A percentile compares a stretch with the other conserved stretches of the same genome.
phyloP scores from a whole-genome alignment of 2,329 filamentous ascomycete species.

The Fusarium equiseti region DNA sequence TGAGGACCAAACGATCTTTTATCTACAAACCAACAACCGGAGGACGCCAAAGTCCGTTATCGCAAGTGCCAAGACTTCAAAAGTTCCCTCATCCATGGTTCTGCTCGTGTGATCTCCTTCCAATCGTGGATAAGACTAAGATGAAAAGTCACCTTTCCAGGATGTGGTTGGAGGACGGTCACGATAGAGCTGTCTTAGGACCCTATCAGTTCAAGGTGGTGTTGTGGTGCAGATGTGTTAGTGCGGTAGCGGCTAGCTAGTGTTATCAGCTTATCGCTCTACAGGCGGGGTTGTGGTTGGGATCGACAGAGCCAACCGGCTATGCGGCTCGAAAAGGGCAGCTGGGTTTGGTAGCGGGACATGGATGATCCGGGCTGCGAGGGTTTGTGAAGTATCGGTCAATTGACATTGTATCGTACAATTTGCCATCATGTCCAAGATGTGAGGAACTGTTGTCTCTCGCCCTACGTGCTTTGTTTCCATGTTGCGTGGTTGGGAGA shows the following conservation, averaged over 20 bases:
- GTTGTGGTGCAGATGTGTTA: not conserved
- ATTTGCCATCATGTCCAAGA: accelerated
- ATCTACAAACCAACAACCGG: slow-evolving; percentile 4
- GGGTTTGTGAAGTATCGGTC: not conserved
- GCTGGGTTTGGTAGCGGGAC: not conserved
- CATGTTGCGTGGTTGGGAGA: too few relatives aligned
- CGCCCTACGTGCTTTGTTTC: too few relatives aligned
- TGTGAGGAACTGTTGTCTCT: too few relatives aligned
- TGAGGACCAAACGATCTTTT: slow-evolving; percentile 23
- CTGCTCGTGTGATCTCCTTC: slow-evolving; percentile 32
- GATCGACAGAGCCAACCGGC: slow-evolving; percentile 1
- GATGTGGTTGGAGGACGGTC: not conserved
- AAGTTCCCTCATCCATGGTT: slow-evolving; percentile 19
- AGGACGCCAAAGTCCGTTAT: slow-evolving; percentile 28
- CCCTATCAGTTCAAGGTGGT: not conserved
- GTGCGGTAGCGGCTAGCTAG: accelerated
- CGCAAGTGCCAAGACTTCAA: slow-evolving; percentile 26
- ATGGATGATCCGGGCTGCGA: not conserved
- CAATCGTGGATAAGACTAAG: slow-evolving; percentile 14
- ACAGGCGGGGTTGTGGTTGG: not conserved
- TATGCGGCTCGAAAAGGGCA: not conserved
- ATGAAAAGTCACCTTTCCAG: too few relatives aligned
- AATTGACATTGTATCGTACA: not conserved
- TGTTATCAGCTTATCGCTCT: not conserved
- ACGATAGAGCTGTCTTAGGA: not conserved